Evolutionary conservation across 345 rosid genomes (phyloP).

Genomic region (Sonneratia alba): DNA sequence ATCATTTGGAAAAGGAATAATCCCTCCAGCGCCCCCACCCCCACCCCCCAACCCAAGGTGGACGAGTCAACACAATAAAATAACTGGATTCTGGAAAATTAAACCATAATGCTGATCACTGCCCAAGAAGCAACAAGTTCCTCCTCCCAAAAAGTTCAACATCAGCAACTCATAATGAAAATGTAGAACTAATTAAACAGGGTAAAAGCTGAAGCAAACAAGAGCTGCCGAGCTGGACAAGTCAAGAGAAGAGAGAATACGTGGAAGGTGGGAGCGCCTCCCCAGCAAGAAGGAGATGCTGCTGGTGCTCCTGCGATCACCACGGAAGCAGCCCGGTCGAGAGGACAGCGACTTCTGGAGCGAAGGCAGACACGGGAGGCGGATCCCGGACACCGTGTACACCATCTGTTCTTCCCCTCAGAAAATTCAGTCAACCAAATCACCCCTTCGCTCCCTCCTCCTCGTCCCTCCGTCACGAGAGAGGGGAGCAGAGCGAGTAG

Average conservation of each 20-base stretch:
- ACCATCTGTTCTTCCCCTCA: slow-evolving; percentile 30
- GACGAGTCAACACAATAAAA: background rate
- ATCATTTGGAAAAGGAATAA: background rate
- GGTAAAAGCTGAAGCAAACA: background rate
- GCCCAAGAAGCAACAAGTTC: background rate
- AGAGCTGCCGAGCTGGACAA: background rate
- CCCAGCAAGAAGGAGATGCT: slow-evolving; percentile 35
- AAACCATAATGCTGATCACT: background rate
- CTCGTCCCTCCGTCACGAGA: background rate
- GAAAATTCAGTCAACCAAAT: background rate
- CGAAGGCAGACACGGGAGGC: slow-evolving; percentile 36
- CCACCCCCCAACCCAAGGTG: background rate
- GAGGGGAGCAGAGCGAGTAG: background rate
- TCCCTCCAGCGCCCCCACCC: background rate
- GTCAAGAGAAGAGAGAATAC: slow-evolving; percentile 21
- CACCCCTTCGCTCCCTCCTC: background rate
- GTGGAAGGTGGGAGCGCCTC: slow-evolving; percentile 34
- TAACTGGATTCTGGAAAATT: no score
- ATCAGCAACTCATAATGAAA: background rate
- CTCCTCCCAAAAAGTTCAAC: background rate
- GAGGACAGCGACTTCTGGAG: slow-evolving; percentile 24
- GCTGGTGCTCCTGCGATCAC: slow-evolving; percentile 33
- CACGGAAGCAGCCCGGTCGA: slow-evolving; percentile 20
- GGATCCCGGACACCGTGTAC: slow-evolving; percentile 45
- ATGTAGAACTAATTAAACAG: background rate